A percentile compares a stretch with the other conserved stretches of the same genome.
Conservation (phyloP, 164 flowering plant species). For the Vitis amurensis region DNA sequence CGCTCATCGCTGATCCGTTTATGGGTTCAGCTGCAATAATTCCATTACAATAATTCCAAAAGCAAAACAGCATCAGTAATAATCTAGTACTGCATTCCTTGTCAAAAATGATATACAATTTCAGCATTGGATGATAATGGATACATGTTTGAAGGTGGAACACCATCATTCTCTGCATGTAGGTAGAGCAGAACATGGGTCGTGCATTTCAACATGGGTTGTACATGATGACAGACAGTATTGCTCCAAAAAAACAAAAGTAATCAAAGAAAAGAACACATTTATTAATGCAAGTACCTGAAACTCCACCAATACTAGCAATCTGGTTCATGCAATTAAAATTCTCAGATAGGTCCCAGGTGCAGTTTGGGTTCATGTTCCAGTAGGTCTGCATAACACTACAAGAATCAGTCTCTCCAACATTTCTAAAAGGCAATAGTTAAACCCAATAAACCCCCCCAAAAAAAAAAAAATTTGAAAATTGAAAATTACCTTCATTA, state of each 20-base stretch:
- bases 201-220: too few species aligned
- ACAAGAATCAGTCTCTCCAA: neutral
- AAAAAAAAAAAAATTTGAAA: neutral
- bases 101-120: too few species aligned
- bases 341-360: constrained; percentile 24
- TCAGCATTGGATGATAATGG: too few species aligned
- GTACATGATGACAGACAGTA: too few species aligned
- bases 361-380: constrained; percentile 25
- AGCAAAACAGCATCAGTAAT: too few species aligned
- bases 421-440: neutral
- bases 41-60: too few species aligned
- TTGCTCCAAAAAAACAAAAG: neutral
- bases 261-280: neutral
- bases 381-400: constrained; percentile 23
- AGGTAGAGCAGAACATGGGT: too few species aligned
- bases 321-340: constrained; percentile 25
- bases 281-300: constrained; percentile 18
- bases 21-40: constrained; percentile 23
- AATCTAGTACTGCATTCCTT: too few species aligned
- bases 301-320: constrained; percentile 6
- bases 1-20: constrained; percentile 18
- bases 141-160: too few species aligned
- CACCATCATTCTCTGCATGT: too few species aligned
- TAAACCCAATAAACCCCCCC: too few species aligned
- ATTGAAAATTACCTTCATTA: constrained; percentile 17